These are phyloP conservation scores for Pelagomonas calceolata DNA, from an alignment of 108 stramenopile genomes.

Conservation along the genomic window DNA sequence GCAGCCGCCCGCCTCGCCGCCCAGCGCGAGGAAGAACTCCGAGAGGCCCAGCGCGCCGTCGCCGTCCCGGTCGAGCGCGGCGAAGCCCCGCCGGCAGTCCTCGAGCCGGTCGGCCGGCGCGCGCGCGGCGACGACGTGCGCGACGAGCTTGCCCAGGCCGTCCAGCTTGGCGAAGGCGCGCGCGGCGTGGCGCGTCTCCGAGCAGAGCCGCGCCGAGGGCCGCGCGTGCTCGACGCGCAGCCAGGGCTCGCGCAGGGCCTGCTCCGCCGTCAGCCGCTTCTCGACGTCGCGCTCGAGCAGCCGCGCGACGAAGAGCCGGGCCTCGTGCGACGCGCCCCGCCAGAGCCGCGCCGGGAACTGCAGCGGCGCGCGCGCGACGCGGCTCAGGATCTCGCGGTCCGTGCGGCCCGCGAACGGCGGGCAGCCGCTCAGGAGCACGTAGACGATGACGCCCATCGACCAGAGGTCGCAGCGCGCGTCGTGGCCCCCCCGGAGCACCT, in stretches of 20 bases:
- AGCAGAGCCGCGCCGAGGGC: too few species aligned
- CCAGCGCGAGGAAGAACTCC: constrained; percentile 40
- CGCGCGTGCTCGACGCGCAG: not conserved
- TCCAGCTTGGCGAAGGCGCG: not conserved
- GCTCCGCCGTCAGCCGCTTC: not conserved
- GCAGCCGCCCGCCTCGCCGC: not conserved
- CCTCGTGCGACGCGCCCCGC: not conserved
- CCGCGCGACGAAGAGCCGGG: not conserved
- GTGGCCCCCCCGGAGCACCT: not conserved
- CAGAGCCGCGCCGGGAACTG: not conserved
- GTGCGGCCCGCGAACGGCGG: constrained; percentile 33
- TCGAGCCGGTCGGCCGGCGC: not conserved
- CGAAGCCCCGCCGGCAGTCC: constrained; percentile 6
- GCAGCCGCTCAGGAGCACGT: constrained; percentile 54
- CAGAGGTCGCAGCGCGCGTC: constrained; percentile 42
- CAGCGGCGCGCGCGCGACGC: not conserved
- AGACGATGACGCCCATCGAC: constrained; percentile 51
- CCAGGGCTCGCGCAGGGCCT: not conserved
- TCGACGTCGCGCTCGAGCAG: not conserved
- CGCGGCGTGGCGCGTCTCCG: too few species aligned
- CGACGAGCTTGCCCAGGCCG: not conserved
- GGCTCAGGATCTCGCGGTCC: not conserved
- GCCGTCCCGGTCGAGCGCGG: constrained; percentile 39
- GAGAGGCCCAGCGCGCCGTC: constrained; percentile 36
- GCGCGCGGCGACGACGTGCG: not conserved